phyloP scores from a whole-genome alignment of 345 rosid species.

The Populus simonii region DNA sequence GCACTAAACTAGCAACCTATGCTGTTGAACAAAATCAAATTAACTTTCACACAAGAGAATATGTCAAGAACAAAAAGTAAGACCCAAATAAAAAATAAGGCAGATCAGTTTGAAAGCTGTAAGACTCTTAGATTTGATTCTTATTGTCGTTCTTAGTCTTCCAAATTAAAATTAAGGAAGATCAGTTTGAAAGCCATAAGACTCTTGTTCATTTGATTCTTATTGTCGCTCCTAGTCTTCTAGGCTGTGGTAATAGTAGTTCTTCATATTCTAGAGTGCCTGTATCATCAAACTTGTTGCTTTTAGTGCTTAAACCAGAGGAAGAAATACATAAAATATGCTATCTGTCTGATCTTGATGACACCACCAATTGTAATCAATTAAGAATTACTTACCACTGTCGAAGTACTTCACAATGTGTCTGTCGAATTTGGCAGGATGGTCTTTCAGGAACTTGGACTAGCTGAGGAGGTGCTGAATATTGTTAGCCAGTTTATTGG shows the following conservation, averaged over 20 bases:
- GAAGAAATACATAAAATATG: background rate
- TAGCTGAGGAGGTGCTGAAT: constrained; percentile 62
- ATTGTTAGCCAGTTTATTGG: constrained; percentile 66
- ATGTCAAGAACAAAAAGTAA: background rate
- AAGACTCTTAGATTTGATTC: no score
- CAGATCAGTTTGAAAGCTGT: no score
- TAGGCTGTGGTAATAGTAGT: background rate
- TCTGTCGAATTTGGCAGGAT: constrained; percentile 52
- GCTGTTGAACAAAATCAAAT: background rate
- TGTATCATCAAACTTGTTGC: background rate
- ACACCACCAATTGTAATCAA: background rate
- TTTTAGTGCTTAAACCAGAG: background rate
- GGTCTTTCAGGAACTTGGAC: constrained; percentile 70
- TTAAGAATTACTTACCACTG: background rate
- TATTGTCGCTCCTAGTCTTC: background rate
- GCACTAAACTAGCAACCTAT: background rate
- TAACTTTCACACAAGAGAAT: background rate
- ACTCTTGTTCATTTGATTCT: background rate
- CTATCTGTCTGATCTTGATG: background rate
- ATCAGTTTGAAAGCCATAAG: background rate
- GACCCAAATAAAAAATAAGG: background rate
- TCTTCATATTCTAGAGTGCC: background rate
- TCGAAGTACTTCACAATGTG: constrained; percentile 1
- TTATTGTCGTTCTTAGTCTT: no score
- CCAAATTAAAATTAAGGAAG: background rate